Conservation (phyloP, 164 flowering plant genomes). For the Stephania yunnanensis region DNA sequence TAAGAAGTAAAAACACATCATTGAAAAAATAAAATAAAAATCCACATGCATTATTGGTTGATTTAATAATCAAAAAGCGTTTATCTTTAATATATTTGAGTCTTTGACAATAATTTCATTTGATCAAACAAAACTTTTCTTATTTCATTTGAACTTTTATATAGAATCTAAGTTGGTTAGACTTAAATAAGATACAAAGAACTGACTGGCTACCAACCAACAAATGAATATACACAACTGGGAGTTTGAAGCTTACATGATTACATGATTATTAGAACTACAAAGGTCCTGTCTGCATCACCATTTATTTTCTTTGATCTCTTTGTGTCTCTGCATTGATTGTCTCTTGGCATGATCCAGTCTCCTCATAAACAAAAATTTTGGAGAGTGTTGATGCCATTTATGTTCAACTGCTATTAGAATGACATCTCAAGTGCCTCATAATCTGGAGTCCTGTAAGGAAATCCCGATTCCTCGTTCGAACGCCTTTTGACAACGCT, state of each 20-base stretch:
- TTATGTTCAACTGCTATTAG: slow-evolving; percentile 15
- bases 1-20: no score
- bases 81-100: not conserved
- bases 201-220: not conserved
- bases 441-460: slow-evolving; percentile 61
- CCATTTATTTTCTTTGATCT: not conserved
- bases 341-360: not conserved
- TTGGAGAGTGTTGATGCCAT: not conserved
- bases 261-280: not conserved
- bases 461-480: slow-evolving; percentile 69
- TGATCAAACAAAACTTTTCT: not conserved
- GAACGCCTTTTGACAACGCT: slow-evolving; percentile 66
- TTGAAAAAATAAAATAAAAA: no score
- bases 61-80: not conserved
- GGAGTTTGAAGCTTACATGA: not conserved
- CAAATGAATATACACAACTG: not conserved
- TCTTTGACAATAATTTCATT: not conserved
- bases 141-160: not conserved
- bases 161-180: not conserved
- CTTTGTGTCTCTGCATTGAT: not conserved
- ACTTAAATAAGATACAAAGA: not conserved
- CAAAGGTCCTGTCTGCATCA: not conserved
- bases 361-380: not conserved
- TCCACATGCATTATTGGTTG: no score
- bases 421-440: slow-evolving; percentile 64